Base-by-base conservation (phyloP, 2,329 filamentous ascomycete species). In the Leptosphaerulina australis region DNA sequence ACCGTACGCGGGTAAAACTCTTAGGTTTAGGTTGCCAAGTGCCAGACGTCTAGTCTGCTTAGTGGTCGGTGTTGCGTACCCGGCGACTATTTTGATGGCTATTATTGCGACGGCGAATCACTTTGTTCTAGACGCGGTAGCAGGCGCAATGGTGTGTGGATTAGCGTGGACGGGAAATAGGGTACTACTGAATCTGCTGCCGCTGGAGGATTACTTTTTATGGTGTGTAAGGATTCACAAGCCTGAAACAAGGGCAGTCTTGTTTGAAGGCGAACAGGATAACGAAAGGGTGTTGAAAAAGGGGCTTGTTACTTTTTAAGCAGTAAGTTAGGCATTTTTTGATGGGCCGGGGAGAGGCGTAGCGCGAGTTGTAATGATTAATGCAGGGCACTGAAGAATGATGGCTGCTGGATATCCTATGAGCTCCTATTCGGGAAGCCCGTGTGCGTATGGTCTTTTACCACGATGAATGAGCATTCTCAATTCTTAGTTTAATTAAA, bases 101-200 rank as follows among this genome's bases (percentile, higher is more conserved):
- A 89, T 90, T 57, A 78, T 89, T 18, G 83, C 87, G 3, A 89
- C 87, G 0, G 87, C 87, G 35, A 90, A 90, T 67, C 87, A 90
- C 70, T 83, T 88, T 67, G 79, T 89, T 37, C 79, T 90, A 5
- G 87, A 90, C 66, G 87, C 87, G 0, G 80, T 88, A 1, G 87
- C 86, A 0, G 87, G 87, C 11, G 83, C 85, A 5, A 63, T 81
- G 24, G 85, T 90, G 3, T 89, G 86, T 60, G 76, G 75, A 3
- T 56, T 88, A 4, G 86, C 85, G 1, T 90, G 87, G 86, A 72
- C 65, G 11, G 76, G 75, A 4, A 83, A 83, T 53, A 52, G 64
- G 0, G 63, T 82, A 2, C 67, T 90, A 46, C 72, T 88, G 44
- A 89, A 89, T 66, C 68, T 89, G 45, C 71, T 87, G 24, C 78